phyloP scores from a whole-genome alignment of 192 early-diverging fungal genomes.

The Coemansia sp. region DNA sequence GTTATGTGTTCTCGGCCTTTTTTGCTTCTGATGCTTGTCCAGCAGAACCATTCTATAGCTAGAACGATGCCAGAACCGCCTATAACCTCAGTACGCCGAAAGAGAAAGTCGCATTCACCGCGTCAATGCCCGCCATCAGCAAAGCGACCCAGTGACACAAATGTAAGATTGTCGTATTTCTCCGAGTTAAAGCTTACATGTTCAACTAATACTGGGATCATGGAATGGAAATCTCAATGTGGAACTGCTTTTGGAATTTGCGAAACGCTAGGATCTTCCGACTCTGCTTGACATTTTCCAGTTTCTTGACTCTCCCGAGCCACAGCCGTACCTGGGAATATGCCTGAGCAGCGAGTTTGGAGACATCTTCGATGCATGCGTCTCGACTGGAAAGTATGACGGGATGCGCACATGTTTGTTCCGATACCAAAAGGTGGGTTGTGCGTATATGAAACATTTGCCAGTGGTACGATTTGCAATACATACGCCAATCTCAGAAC shows the following conservation, averaged over 20 bases:
- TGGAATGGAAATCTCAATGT: not conserved
- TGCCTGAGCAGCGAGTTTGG: conserved; percentile 33
- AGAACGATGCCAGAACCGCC: not conserved
- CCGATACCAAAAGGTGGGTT: conserved; percentile 56
- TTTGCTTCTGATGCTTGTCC: not conserved
- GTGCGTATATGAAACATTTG: not conserved
- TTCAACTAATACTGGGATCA: too few species aligned
- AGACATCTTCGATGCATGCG: conserved; percentile 44
- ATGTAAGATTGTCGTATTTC: conserved; percentile 4
- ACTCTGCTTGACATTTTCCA: conserved; percentile 45
- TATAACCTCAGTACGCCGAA: not conserved
- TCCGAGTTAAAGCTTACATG: conserved; percentile 2
- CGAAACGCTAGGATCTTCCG: conserved; percentile 22
- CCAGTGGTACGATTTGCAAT: not conserved
- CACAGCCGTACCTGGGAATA: conserved; percentile 22
- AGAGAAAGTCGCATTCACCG: conserved; percentile 1
- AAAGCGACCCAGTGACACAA: not conserved
- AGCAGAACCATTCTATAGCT: not conserved
- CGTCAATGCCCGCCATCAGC: not conserved
- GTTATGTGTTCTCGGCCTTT: not conserved
- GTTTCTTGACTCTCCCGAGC: conserved; percentile 44
- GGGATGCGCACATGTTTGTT: conserved; percentile 58
- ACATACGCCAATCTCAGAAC: not conserved
- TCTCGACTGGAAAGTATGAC: conserved; percentile 15
- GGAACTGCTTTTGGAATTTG: not conserved